These are phyloP conservation scores for Apiotrichum domesticum DNA, from an alignment of 1,284 basidiomycete species.

Conservation along the genomic window DNA sequence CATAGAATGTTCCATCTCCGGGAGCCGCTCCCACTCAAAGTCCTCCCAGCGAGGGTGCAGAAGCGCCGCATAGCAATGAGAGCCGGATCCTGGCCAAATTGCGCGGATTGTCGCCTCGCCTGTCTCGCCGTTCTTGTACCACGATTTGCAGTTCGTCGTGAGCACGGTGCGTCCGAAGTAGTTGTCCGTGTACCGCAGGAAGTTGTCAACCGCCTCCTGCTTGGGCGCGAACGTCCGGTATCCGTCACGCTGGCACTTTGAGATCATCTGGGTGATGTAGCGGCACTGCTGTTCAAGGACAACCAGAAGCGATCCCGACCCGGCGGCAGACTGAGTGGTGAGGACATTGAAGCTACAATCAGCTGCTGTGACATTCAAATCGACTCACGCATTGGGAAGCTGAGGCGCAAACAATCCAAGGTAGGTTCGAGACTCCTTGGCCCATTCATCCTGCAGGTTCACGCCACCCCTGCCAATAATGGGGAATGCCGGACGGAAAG, in stretches of 20 bases:
- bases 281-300: constrained; percentile 20
- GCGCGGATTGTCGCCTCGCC: constrained; percentile 15
- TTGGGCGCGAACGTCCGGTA: constrained; percentile 19
- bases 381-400: constrained; percentile 27
- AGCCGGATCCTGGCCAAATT: constrained; percentile 21
- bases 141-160: constrained; percentile 24
- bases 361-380: too few relatives aligned
- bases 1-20: constrained; percentile 2
- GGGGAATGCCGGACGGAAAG: constrained; percentile 29
- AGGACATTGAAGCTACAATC: constrained; percentile 2
- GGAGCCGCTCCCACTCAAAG: constrained; percentile 16
- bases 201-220: constrained; percentile 29
- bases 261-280: constrained; percentile 15
- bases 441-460: constrained; percentile 34
- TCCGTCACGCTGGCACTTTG: constrained; percentile 12
- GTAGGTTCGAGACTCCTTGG: constrained; percentile 24
- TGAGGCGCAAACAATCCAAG: constrained; percentile 29
- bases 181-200: constrained; percentile 24
- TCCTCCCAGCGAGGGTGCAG: constrained; percentile 37
- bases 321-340: constrained; percentile 5
- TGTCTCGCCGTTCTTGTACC: constrained; percentile 23
- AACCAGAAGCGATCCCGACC: constrained; percentile 8
- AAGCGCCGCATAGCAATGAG: constrained; percentile 22
- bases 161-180: constrained; percentile 26
- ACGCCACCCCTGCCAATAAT: constrained; percentile 18